Evolutionary conservation across 1,284 basidiomycete species (phyloP), one percentile per base, ranked within the genome.

Genomic region (Athelia psychrophila): DNA sequence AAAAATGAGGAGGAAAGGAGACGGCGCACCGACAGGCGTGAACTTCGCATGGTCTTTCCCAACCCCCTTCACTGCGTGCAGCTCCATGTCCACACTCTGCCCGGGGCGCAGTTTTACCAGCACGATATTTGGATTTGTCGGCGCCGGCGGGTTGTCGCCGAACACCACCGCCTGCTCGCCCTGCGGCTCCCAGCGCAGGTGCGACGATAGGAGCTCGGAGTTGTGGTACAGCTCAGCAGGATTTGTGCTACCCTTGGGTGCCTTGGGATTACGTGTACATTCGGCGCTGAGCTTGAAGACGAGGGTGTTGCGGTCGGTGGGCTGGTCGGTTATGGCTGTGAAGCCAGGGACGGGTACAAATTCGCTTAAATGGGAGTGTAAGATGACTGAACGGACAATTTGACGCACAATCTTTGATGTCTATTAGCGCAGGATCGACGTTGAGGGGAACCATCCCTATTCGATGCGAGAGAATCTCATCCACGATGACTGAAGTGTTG

Each of bases 31-130:
- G 48, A 99, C 97, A n/a, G 97, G 94, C 52, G 86, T 93, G 70
- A 92, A 99, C 67, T 99, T 99, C 40, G 97, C 95, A 65, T 99
- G 97, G 61, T 96, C 94, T 62, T 92, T 93, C 19, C 94, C 95
- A n/a, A 93, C 83, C 6, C 95, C 93, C 66, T 98, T 98, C 54
- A 95, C 78, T 46, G 94, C 95, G 66, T 99, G 95, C 54, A 97
- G 65, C 65, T 98, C 93, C 71, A 95, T 81, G 32, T 90, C 79
- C 40, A 98, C 76, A 47, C 79, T 77, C 66, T 95, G 91, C 3
- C 95, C 96, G 0, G 96, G 96, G 42, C 95, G 77, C 46, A 99
- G 74, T 70, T 99, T 99, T n/a, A 90, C 91, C 25, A 99, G 78
- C 20, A 99, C 85, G 58, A 98, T 96, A 64, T 96, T 85, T 19